Conservation (phyloP, 1,284 basidiomycete species). For the Tetrapyrgos nigripes region DNA sequence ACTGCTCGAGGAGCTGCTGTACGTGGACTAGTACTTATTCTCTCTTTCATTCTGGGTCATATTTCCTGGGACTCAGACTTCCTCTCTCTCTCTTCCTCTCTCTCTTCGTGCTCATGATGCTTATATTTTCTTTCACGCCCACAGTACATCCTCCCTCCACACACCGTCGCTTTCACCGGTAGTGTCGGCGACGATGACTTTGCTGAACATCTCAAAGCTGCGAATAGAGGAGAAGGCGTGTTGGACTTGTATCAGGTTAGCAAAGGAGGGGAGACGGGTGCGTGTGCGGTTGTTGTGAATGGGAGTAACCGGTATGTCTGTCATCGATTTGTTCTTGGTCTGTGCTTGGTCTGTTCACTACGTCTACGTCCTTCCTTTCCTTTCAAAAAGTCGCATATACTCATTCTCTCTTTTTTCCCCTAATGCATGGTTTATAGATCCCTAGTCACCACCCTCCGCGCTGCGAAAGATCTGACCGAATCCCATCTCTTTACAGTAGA, state of each 20-base stretch:
- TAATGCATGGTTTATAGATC: not conserved
- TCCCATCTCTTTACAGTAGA: constrained; percentile 81
- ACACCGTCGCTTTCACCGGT: constrained; percentile 94
- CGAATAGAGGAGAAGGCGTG: constrained; percentile 94
- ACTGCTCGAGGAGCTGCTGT: constrained; percentile 95
- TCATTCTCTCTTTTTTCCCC: not conserved
- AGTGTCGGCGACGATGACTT: constrained; percentile 94
- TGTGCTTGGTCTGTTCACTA: too few relatives aligned
- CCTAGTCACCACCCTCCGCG: constrained; percentile 67
- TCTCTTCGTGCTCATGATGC: too few relatives aligned
- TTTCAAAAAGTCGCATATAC: constrained; percentile 22
- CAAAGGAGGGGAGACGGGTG: constrained; percentile 89
- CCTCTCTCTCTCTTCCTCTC: not conserved
- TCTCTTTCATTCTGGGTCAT: not conserved
- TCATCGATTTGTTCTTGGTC: too few relatives aligned
- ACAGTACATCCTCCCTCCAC: constrained; percentile 87
- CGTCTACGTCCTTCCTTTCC: too few relatives aligned
- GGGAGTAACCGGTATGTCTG: constrained; percentile 94
- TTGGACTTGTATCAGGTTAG: constrained; percentile 92
- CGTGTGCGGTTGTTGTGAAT: constrained; percentile 96
- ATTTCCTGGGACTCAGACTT: constrained; percentile 8
- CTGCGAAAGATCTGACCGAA: constrained; percentile 89
- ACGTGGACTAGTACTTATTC: constrained; percentile 47
- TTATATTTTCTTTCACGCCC: not conserved
- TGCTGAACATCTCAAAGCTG: constrained; percentile 88